Base-by-base conservation (phyloP, 257 asterid genomes). In the Plantago ovata region DNA sequence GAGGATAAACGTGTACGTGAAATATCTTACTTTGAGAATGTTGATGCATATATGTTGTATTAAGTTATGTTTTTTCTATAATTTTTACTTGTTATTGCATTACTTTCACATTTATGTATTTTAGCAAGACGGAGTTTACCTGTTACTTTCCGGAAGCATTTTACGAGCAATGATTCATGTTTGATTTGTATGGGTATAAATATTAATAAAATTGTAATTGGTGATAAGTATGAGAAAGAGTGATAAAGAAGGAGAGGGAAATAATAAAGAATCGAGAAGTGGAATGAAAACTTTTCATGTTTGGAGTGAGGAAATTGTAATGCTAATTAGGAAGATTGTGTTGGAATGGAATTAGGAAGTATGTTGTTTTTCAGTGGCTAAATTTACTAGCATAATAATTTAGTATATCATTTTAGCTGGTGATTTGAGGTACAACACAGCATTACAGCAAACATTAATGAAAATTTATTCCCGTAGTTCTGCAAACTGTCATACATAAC, bases 1-100 rank as follows among this genome's bases (percentile, higher is more conserved):
- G 65, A 64, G 89, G 77, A 69, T 84, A 69, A 87, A 84, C 60
- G 96, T 87, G 95, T 87, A 80, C 22, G 91, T 71, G 45, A 65
- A 64, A 49, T 60, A 53, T 66, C 42, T 52, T 60, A 50, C 41
- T 44, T 19, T 58, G 46, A 36, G 38, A 44, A 41, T 39, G 6
- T 44, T 16, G 41, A 20, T 63, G 20, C 13, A 7, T 66, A 38
- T 13, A 41, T 52, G 18, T 56, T 16, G 8, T 21, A 14, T 36
- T 33, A 41, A 38, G 40, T 38, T 36, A 16, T 49, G 56, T 10
- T 50, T 23, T 28, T 19, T 39, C n/a, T 23, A 21, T 39, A 9
- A 13, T 15, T 6, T 21, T 39, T 50, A 22, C 16, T 42, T 20
- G 20, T 66, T 56, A 52, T 51, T 69, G 57, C 63, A n/a, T 16